These are phyloP conservation scores for Alternaria postmessia DNA, from an alignment of 2,329 filamentous ascomycete genomes.

Conservation along the genomic window DNA sequence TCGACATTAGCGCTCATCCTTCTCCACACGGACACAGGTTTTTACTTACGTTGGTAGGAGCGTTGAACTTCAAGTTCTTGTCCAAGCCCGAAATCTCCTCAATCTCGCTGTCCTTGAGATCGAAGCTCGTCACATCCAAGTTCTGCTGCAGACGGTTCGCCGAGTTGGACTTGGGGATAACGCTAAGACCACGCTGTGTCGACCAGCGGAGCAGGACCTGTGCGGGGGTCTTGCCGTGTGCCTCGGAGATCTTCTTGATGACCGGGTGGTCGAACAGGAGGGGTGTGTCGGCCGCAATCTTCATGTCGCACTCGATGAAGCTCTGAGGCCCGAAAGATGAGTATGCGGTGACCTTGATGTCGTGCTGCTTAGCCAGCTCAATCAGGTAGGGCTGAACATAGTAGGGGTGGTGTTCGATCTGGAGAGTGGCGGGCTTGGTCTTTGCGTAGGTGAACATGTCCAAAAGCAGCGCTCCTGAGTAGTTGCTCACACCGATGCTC, in stretches of 20 bases:
- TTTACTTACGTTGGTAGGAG: slow-evolving; percentile 45
- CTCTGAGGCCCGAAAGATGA: slow-evolving; percentile 58
- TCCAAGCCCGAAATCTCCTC: slow-evolving; percentile 42
- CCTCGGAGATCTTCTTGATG: slow-evolving; percentile 73
- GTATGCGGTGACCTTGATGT: slow-evolving; percentile 48
- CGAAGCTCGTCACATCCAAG: slow-evolving; percentile 43
- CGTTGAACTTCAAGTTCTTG: slow-evolving; percentile 45
- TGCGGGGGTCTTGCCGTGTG: slow-evolving; percentile 72
- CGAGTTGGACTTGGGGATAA: slow-evolving; percentile 50
- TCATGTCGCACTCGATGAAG: slow-evolving; percentile 49
- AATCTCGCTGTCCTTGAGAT: slow-evolving; percentile 41
- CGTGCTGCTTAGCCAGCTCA: slow-evolving; percentile 44
- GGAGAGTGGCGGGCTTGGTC: slow-evolving; percentile 46
- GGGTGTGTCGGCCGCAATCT: slow-evolving; percentile 41
- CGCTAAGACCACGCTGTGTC: slow-evolving; percentile 68
- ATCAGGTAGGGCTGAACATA: slow-evolving; percentile 46
- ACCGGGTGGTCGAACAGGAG: slow-evolving; percentile 54
- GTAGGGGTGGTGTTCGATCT: slow-evolving; percentile 52
- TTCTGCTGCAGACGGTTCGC: slow-evolving; percentile 43
- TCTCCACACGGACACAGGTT: neutral
- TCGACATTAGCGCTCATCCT: neutral
- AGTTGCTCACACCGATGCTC: slow-evolving; percentile 51
- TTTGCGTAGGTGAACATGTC: slow-evolving; percentile 62
- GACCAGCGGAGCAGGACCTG: slow-evolving; percentile 89
- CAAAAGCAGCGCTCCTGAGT: slow-evolving; percentile 56